Percentiles rank a stretch among this genome's conserved stretches.
Evolutionary conservation across 2,329 filamentous ascomycete genomes (phyloP).

Genomic region (Verticillium longisporum): DNA sequence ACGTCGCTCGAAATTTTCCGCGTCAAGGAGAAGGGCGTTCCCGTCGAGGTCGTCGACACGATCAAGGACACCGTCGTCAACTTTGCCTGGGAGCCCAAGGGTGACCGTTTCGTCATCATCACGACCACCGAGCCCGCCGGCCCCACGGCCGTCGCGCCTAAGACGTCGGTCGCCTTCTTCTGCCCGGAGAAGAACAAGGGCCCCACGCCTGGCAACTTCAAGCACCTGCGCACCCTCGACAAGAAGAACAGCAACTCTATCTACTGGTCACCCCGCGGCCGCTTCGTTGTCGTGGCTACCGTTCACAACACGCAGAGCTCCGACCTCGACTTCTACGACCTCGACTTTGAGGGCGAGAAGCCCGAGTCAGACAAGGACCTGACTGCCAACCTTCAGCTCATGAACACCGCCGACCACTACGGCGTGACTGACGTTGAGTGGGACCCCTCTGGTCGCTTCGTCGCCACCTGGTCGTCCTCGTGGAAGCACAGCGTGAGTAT

Average conservation of each 20-base stretch:
- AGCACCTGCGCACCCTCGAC: slow-evolving; percentile 87
- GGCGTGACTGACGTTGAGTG: slow-evolving; percentile 96
- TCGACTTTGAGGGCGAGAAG: slow-evolving; percentile 97
- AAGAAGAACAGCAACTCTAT: slow-evolving; percentile 99
- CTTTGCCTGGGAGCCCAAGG: slow-evolving; percentile 98
- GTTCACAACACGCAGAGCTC: slow-evolving; percentile 89
- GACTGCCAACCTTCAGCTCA: slow-evolving; percentile 87
- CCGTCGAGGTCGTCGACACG: slow-evolving; percentile 93
- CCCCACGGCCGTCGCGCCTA: slow-evolving; percentile 76
- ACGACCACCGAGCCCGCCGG: slow-evolving; percentile 80
- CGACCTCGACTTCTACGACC: slow-evolving; percentile 94
- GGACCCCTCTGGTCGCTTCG: slow-evolving; percentile 93
- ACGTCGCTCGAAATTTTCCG: slow-evolving; percentile 99
- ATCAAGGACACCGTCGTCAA: slow-evolving; percentile 99
- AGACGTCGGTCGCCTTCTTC: slow-evolving; percentile 94
- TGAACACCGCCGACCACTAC: slow-evolving; percentile 93
- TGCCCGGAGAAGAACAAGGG: slow-evolving; percentile 92
- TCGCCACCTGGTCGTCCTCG: slow-evolving; percentile 84
- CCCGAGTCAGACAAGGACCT: slow-evolving; percentile 89
- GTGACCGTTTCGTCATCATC: slow-evolving; percentile 94
- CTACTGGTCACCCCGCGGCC: slow-evolving; percentile 95
- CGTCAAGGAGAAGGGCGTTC: slow-evolving; percentile 93
- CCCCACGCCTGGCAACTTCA: slow-evolving; percentile 80
- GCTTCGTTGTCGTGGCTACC: slow-evolving; percentile 91
- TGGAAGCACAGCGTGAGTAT: slow-evolving; percentile 89